Percentiles rank a stretch among this genome's conserved stretches.
Conservation (phyloP, 306 rosid genomes). For the Rubus parviflorus region DNA sequence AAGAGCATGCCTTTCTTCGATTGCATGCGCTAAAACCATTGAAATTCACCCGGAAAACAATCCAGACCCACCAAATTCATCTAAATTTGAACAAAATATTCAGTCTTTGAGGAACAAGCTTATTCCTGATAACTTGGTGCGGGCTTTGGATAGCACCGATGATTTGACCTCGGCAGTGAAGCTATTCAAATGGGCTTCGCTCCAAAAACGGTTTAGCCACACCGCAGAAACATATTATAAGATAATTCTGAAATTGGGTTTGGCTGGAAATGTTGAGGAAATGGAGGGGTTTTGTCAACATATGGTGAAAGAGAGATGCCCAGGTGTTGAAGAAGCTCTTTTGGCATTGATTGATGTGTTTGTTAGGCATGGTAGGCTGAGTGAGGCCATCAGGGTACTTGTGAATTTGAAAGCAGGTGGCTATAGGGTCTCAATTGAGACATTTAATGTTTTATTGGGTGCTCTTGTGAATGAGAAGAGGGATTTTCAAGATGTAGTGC, state of each 20-base stretch:
- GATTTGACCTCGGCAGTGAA: constrained; percentile 64
- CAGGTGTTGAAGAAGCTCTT: constrained; percentile 64
- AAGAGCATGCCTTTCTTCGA: constrained; percentile 46
- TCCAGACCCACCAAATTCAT: constrained; percentile 34
- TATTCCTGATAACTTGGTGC: constrained; percentile 54
- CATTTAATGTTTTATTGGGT: constrained; percentile 59
- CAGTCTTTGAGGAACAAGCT: constrained; percentile 53
- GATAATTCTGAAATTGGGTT: constrained; percentile 69
- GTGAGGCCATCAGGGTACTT: constrained; percentile 64
- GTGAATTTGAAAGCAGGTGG: constrained; percentile 53
- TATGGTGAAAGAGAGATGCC: constrained; percentile 57
- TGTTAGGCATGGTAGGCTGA: constrained; percentile 44
- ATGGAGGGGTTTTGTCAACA: constrained; percentile 56
- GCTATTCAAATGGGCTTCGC: constrained; percentile 80
- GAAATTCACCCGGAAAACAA: constrained; percentile 47
- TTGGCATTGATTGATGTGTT: constrained; percentile 45
- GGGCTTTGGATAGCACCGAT: constrained; percentile 51
- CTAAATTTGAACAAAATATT: constrained; percentile 46
- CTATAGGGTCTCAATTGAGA: constrained; percentile 49
- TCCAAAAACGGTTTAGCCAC: constrained; percentile 59
- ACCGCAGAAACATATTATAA: constrained; percentile 52
- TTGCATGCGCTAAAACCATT: constrained; percentile 31
- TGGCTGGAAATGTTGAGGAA: constrained; percentile 62
- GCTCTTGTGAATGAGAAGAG: constrained; percentile 54
- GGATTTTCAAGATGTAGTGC: constrained; percentile 55